phyloP scores from a whole-genome alignment of 1,284 basidiomycete genomes.

The Gymnopus androsaceus region DNA sequence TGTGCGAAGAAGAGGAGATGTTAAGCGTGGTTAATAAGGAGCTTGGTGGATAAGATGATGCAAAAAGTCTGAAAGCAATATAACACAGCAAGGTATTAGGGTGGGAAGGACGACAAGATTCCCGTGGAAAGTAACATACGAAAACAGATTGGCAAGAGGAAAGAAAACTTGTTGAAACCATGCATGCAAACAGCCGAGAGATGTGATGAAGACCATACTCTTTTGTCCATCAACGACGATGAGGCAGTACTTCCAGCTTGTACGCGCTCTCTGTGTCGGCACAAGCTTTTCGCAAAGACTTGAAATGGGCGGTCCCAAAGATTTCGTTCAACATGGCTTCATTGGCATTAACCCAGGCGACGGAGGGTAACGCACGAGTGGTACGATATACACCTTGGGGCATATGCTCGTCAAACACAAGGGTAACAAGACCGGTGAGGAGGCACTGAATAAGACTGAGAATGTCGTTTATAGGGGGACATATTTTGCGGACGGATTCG shows the following conservation, averaged over 20 bases:
- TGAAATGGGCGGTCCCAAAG: slow-evolving; percentile 71
- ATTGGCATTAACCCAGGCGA: slow-evolving; percentile 71
- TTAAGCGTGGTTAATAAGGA: slow-evolving; percentile 22
- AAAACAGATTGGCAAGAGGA: neutral
- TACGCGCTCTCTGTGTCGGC: slow-evolving; percentile 68
- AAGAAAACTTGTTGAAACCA: neutral
- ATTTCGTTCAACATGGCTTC: slow-evolving; percentile 65
- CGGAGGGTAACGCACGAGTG: slow-evolving; percentile 73
- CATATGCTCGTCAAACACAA: slow-evolving; percentile 71
- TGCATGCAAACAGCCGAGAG: neutral
- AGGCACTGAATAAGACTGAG: slow-evolving; percentile 78
- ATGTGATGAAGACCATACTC: neutral
- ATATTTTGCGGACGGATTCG: slow-evolving; percentile 74
- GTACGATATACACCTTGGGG: slow-evolving; percentile 69
- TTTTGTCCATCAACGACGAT: slow-evolving; percentile 33
- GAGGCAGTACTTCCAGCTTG: slow-evolving; percentile 62
- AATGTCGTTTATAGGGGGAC: slow-evolving; percentile 75
- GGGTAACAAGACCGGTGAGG: slow-evolving; percentile 75
- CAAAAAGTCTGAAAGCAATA: slow-evolving; percentile 32
- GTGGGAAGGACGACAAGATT: slow-evolving; percentile 3
- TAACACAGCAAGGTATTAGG: slow-evolving; percentile 31
- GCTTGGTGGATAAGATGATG: slow-evolving; percentile 22
- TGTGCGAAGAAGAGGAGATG: slow-evolving; percentile 11
- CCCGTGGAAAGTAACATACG: slow-evolving; percentile 9
- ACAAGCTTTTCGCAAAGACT: slow-evolving; percentile 69